These are phyloP conservation scores for Boletales sp. DNA, from an alignment of 768 basidiomycete genomes.

Conservation along the genomic window DNA sequence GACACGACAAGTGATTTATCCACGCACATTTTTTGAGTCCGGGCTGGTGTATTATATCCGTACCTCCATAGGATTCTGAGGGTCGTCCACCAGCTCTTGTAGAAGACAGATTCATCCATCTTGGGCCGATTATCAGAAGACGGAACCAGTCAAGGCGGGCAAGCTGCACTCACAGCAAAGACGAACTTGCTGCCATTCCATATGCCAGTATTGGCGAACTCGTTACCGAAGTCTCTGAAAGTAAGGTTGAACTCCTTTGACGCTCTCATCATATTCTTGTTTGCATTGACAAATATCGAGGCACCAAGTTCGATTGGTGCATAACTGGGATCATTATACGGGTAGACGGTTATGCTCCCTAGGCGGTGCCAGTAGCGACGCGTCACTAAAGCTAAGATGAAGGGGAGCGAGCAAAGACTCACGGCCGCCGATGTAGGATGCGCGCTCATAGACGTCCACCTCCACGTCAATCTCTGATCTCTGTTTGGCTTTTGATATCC, in stretches of 20 bases:
- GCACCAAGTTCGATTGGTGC: conserved; percentile 80
- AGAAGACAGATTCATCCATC: conserved; percentile 39
- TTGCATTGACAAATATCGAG: conserved; percentile 78
- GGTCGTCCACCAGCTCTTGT: conserved; percentile 63
- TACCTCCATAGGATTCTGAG: conserved; percentile 77
- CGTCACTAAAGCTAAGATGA: conserved; percentile 1
- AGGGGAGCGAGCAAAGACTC: conserved; percentile 35
- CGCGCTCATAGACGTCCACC: conserved; percentile 82
- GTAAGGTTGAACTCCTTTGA: conserved; percentile 76
- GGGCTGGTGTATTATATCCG: conserved; percentile 58
- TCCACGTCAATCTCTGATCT: conserved; percentile 66
- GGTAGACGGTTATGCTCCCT: conserved; percentile 80
- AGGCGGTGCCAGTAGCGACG: not conserved
- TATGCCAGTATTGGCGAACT: conserved; percentile 51
- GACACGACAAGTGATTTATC: not conserved
- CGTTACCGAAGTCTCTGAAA: conserved; percentile 46
- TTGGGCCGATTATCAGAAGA: conserved; percentile 15
- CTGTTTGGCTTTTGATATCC: conserved; percentile 77
- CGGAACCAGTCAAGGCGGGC: not conserved
- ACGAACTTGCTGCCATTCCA: conserved; percentile 83
- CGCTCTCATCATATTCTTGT: conserved; percentile 72
- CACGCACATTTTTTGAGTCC: conserved; percentile 53
- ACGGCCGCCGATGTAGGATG: conserved; percentile 81
- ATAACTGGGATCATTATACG: conserved; percentile 56
- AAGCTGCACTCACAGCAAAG: conserved; percentile 47